Percentiles rank a stretch among this genome's conserved stretches.
phyloP scores from a whole-genome alignment of 2,329 filamentous ascomycete species.

The Aureobasidium sp. region DNA sequence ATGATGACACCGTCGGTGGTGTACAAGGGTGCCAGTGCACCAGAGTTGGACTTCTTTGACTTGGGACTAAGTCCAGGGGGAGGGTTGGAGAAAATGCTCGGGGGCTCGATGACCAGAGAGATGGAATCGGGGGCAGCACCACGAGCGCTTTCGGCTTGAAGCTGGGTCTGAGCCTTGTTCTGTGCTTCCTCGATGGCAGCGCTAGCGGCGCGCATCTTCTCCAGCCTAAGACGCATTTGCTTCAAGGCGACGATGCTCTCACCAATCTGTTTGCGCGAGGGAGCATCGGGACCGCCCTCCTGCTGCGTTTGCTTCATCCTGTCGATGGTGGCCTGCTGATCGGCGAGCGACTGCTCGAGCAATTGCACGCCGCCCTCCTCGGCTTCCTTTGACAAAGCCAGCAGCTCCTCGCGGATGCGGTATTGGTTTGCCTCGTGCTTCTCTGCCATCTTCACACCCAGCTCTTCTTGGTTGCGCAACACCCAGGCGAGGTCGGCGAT shows the following conservation, averaged over 20 bases:
- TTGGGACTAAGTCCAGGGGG: conserved; percentile 13
- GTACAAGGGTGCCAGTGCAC: conserved; percentile 17
- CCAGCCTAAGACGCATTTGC: not conserved
- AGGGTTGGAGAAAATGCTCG: conserved; percentile 1
- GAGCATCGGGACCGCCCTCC: not conserved
- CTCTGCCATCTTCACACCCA: conserved; percentile 16
- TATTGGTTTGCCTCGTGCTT: not conserved
- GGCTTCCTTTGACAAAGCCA: conserved; percentile 12
- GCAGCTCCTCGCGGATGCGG: conserved; percentile 3
- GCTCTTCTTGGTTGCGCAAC: conserved; percentile 39
- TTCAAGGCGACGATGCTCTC: not conserved
- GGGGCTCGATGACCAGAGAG: not conserved
- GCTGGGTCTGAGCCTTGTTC: not conserved
- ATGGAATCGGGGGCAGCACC: not conserved
- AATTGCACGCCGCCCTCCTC: conserved; percentile 5
- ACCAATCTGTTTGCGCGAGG: not conserved
- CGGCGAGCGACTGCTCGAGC: not conserved
- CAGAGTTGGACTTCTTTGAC: conserved; percentile 9
- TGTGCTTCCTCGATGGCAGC: not conserved
- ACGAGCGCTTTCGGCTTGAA: not conserved
- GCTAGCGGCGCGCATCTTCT: conserved; percentile 6
- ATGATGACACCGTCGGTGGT: conserved; percentile 23
- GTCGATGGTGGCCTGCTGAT: conserved; percentile 1
- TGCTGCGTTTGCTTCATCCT: not conserved
- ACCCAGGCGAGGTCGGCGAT: conserved; percentile 53